phyloP scores from a whole-genome alignment of 805 yeast species.

The Metschnikowia peoriensis region DNA sequence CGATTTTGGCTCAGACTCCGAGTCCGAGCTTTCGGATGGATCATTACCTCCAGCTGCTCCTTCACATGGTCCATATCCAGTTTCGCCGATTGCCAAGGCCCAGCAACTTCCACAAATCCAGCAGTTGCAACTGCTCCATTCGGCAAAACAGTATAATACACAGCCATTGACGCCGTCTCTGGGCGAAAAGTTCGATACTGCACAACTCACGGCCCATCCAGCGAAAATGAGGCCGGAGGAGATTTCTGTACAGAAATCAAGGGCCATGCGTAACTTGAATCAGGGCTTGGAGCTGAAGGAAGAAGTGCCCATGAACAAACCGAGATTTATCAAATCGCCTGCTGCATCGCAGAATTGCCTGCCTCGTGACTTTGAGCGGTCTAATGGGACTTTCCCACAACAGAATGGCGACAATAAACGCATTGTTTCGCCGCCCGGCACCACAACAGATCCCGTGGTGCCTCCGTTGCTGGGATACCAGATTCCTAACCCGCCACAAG shows the following conservation, averaged over 20 bases:
- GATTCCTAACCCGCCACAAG: background rate
- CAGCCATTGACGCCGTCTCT: slow-evolving; percentile 17
- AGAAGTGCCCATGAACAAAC: slow-evolving; percentile 17
- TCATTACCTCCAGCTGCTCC: slow-evolving; percentile 13
- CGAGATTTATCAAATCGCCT: slow-evolving; percentile 34
- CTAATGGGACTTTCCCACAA: slow-evolving; percentile 1
- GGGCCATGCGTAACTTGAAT: slow-evolving; percentile 6
- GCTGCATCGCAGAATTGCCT: slow-evolving; percentile 4
- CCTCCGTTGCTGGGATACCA: background rate
- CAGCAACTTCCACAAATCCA: slow-evolving; percentile 17
- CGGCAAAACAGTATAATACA: slow-evolving; percentile 9
- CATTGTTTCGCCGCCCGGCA: background rate
- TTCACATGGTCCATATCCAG: slow-evolving; percentile 5
- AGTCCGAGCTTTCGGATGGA: background rate
- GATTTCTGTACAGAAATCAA: slow-evolving; percentile 3
- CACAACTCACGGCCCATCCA: background rate
- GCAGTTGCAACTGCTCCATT: slow-evolving; percentile 15
- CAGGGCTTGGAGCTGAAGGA: slow-evolving; percentile 1
- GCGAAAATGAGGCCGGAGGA: background rate
- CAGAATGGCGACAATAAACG: background rate
- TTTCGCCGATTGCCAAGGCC: slow-evolving; percentile 4
- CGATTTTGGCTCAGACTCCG: background rate
- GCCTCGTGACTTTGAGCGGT: slow-evolving; percentile 1
- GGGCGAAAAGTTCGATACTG: slow-evolving; percentile 11
- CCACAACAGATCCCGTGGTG: background rate